These are phyloP conservation scores for Saccharomycopsis crataegensis DNA, from an alignment of 1,139 yeast genomes.

Conservation along the genomic window DNA sequence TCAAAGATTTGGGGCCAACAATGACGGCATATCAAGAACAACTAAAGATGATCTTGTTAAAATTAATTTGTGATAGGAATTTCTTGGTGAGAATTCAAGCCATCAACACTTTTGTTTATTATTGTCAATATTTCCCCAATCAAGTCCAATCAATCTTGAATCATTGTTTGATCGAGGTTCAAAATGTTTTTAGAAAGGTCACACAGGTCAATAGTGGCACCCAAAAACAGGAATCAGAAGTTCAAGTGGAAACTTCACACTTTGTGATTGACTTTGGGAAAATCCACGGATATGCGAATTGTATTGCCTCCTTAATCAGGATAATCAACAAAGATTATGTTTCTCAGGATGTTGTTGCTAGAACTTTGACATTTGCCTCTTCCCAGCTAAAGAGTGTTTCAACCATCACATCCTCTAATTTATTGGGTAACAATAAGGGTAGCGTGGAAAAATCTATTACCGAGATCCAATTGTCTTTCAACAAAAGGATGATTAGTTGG, in stretches of 20 bases:
- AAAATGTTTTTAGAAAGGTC: slow-evolving; percentile 22
- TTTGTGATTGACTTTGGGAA: slow-evolving; percentile 29
- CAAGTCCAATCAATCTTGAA: slow-evolving; percentile 15
- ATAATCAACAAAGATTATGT: slow-evolving; percentile 31
- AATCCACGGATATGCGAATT: slow-evolving; percentile 35
- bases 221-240: slow-evolving; percentile 28
- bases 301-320: slow-evolving; percentile 32
- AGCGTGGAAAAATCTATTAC: slow-evolving; percentile 2
- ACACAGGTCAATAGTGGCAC: not conserved
- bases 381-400: slow-evolving; percentile 30
- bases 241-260: slow-evolving; percentile 29
- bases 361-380: slow-evolving; percentile 30
- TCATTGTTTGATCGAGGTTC: slow-evolving; percentile 17
- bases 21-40: slow-evolving; percentile 10
- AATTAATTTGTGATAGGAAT: slow-evolving; percentile 11
- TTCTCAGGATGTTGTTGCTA: slow-evolving; percentile 30
- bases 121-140: slow-evolving; percentile 14
- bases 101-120: slow-evolving; percentile 13
- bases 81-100: slow-evolving; percentile 14
- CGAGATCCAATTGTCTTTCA: slow-evolving; percentile 30
- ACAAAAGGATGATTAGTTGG: slow-evolving; percentile 55
- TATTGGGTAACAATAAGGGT: slow-evolving; percentile 1
- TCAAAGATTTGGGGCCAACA: slow-evolving; percentile 17
- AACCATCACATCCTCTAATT: slow-evolving; percentile 20
- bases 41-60: slow-evolving; percentile 11